These are phyloP conservation scores for Fusarium sp. DNA, from an alignment of 2,329 filamentous ascomycete species.

Conservation along the genomic window DNA sequence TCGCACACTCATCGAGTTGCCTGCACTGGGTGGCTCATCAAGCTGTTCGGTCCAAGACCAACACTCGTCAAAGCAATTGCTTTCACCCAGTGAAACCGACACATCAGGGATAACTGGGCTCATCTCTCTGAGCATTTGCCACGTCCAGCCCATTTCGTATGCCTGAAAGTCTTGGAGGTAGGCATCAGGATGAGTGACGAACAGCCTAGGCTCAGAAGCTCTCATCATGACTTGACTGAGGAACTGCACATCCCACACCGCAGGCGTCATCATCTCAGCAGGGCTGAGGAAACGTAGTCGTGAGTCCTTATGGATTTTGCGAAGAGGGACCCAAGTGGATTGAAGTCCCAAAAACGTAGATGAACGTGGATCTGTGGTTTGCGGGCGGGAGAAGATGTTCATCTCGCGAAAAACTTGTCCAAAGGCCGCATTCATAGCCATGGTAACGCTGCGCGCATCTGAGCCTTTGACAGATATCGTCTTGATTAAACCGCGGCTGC, in stretches of 20 bases:
- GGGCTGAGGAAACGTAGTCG: slow-evolving; percentile 76
- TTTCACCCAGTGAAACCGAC: slow-evolving; percentile 49
- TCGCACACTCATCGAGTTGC: slow-evolving; percentile 56
- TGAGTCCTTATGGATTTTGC: slow-evolving; percentile 80
- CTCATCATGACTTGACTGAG: slow-evolving; percentile 80
- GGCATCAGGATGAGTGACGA: slow-evolving; percentile 79
- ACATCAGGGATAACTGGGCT: slow-evolving; percentile 65
- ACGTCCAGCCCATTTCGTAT: slow-evolving; percentile 72
- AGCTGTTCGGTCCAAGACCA: slow-evolving; percentile 73
- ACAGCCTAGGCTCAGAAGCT: slow-evolving; percentile 73
- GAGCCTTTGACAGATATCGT: slow-evolving; percentile 69
- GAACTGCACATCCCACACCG: slow-evolving; percentile 77
- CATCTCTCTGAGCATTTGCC: slow-evolving; percentile 74
- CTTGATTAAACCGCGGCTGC: slow-evolving; percentile 77
- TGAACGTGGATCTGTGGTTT: slow-evolving; percentile 44
- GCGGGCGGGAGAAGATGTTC: slow-evolving; percentile 48
- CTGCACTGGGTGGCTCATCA: slow-evolving; percentile 65
- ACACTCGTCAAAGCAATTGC: slow-evolving; percentile 68
- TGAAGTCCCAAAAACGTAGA: slow-evolving; percentile 69
- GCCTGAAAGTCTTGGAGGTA: slow-evolving; percentile 74
- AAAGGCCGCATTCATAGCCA: slow-evolving; percentile 72
- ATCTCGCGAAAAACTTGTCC: slow-evolving; percentile 63
- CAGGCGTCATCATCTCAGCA: slow-evolving; percentile 78
- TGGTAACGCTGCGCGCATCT: slow-evolving; percentile 75
- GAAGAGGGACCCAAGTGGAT: slow-evolving; percentile 78